A percentile compares a stretch with the other conserved stretches of the same genome.
Conservation (phyloP, 208 protist species). For the Tritrichomonas musculus region DNA sequence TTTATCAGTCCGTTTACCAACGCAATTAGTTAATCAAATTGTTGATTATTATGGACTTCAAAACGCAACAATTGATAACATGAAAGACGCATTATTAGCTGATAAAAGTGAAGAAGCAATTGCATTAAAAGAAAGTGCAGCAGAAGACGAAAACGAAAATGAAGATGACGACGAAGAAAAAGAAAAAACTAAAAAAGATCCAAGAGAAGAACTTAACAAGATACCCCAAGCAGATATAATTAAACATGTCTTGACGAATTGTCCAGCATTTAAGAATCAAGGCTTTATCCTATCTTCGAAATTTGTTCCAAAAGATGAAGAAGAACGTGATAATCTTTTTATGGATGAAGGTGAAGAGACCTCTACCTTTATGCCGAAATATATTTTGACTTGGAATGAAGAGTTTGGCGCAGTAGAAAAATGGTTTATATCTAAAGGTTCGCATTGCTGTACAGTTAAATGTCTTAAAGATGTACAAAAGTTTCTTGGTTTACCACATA, state of each 20-base stretch:
- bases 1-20: background rate
- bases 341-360: background rate
- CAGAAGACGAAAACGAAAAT: background rate
- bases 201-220: too few species aligned
- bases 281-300: background rate
- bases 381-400: background rate
- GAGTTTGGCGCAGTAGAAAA: background rate
- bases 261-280: background rate
- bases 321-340: background rate
- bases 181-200: background rate
- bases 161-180: background rate
- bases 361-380: background rate
- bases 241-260: background rate
- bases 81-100: background rate
- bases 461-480: background rate
- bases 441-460: background rate
- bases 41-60: background rate
- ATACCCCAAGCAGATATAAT: background rate
- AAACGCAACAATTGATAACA: background rate
- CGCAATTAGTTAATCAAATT: background rate
- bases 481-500: background rate
- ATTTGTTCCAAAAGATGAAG: background rate
- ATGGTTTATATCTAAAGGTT: constrained; percentile 16
- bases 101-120: constrained; percentile 25
- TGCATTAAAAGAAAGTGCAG: background rate